A percentile compares a stretch with the other conserved stretches of the same genome.
Evolutionary conservation across 495 filamentous ascomycete species (phyloP).

Genomic region (Aspergillus sclerotioniger): DNA sequence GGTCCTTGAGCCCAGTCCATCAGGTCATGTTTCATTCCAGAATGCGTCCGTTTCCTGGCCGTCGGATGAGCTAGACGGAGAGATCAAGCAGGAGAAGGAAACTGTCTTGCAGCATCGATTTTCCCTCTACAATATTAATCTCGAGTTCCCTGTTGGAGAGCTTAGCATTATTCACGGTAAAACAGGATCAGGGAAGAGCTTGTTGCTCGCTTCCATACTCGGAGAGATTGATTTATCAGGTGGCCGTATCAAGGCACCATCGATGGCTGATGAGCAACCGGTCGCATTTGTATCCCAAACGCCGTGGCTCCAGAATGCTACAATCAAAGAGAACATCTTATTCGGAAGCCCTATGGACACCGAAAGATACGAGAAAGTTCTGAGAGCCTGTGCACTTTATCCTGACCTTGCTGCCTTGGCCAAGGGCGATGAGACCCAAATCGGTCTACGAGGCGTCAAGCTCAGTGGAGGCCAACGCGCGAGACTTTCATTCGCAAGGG

Average conservation of each 20-base stretch:
- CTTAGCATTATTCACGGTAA: slow-evolving; percentile 58
- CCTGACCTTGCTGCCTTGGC: slow-evolving; percentile 73
- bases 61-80: slow-evolving; percentile 31
- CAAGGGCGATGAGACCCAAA: slow-evolving; percentile 74
- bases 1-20: slow-evolving; percentile 33
- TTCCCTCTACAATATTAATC: slow-evolving; percentile 58
- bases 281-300: slow-evolving; percentile 77
- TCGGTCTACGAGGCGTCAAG: slow-evolving; percentile 78
- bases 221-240: slow-evolving; percentile 53
- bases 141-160: slow-evolving; percentile 63
- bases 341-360: slow-evolving; percentile 67
- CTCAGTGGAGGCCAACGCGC: slow-evolving; percentile 78
- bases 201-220: slow-evolving; percentile 57
- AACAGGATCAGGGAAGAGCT: slow-evolving; percentile 61
- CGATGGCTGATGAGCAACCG: slow-evolving; percentile 51
- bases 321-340: slow-evolving; percentile 68
- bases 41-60: slow-evolving; percentile 70
- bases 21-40: slow-evolving; percentile 52
- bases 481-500: slow-evolving; percentile 73
- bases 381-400: slow-evolving; percentile 65
- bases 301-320: slow-evolving; percentile 83
- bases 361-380: slow-evolving; percentile 59
- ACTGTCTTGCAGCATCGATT: neutral
- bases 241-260: slow-evolving; percentile 28
- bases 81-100: slow-evolving; percentile 45